Percentiles rank a stretch among this genome's conserved stretches.
These are phyloP conservation scores for Auxenochlorella pyrenoidosa DNA, from an alignment of 139 green algal genomes.

Conservation along the genomic window DNA sequence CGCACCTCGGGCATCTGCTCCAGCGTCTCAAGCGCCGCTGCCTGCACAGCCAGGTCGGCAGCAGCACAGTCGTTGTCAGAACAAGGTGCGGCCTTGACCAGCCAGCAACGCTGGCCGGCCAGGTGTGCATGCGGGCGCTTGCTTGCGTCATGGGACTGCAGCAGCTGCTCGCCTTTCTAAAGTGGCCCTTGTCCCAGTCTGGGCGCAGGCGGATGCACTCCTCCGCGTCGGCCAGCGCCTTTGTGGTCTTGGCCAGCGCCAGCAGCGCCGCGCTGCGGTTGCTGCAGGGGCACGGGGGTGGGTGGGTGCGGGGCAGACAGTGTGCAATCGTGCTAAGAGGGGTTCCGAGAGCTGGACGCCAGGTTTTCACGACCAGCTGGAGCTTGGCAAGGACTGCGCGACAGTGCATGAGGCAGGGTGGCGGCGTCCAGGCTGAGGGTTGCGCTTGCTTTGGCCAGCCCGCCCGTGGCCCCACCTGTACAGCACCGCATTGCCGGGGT, in stretches of 20 bases:
- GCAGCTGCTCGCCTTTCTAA: too few relatives aligned
- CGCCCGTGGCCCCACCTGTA: slow-evolving; percentile 69
- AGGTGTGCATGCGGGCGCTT: too few relatives aligned
- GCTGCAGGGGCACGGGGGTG: slow-evolving; percentile 57
- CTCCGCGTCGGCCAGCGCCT: slow-evolving; percentile 90
- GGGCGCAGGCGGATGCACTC: slow-evolving; percentile 78
- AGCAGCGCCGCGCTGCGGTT: slow-evolving; percentile 90
- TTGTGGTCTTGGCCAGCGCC: slow-evolving; percentile 91
- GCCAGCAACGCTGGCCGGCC: too few relatives aligned
- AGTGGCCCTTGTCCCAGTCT: slow-evolving; percentile 87
- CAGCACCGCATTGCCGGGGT: slow-evolving; percentile 76
- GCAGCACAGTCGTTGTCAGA: too few relatives aligned
- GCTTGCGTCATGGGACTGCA: too few relatives aligned
- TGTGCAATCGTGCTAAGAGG: not conserved
- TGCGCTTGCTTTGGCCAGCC: not conserved
- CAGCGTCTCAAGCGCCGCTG: slow-evolving; percentile 37
- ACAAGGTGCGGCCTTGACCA: too few relatives aligned
- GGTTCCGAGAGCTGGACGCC: not conserved
- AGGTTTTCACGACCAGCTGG: not conserved
- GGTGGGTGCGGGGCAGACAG: too few relatives aligned
- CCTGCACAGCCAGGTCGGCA: slow-evolving; percentile 5
- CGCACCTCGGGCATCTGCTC: slow-evolving; percentile 48
- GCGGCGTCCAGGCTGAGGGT: too few relatives aligned
- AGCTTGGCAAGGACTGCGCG: too few relatives aligned
- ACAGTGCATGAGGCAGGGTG: too few relatives aligned